Conservation (phyloP, 2,329 filamentous ascomycete genomes). For the Apiospora marii region DNA sequence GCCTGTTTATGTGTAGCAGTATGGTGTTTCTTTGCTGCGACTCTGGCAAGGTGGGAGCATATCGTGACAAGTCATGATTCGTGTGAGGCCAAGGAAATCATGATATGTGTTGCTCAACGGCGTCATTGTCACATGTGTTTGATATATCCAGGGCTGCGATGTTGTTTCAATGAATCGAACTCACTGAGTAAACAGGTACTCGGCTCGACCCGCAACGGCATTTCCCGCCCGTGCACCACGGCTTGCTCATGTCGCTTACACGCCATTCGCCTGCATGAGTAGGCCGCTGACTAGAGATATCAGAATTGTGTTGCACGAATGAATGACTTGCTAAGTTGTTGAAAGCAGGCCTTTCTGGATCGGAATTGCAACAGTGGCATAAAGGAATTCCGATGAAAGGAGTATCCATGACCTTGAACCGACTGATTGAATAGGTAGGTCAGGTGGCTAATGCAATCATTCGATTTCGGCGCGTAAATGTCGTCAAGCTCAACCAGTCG, state of each 20-base stretch:
- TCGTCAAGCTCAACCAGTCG: not conserved
- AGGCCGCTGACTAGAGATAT: not conserved
- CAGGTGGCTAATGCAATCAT: not conserved
- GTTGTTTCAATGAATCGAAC: not conserved
- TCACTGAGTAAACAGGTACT: slow-evolving; percentile 2
- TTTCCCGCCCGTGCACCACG: not conserved
- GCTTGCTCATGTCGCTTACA: not conserved
- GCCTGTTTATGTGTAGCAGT: not conserved
- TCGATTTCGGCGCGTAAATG: not conserved
- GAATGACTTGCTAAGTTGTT: not conserved
- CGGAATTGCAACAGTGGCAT: not conserved
- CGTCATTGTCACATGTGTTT: not conserved
- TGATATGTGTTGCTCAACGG: not conserved
- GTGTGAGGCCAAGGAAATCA: not conserved
- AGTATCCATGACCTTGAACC: not conserved
- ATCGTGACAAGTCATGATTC: not conserved
- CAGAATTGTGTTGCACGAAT: not conserved
- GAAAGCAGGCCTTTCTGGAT: not conserved
- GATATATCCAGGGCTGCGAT: not conserved
- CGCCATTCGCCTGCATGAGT: not conserved
- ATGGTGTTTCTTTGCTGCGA: not conserved
- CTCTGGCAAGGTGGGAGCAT: not conserved
- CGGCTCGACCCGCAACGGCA: slow-evolving; percentile 14
- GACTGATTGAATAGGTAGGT: not conserved
- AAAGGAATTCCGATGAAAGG: not conserved